phyloP scores from a whole-genome alignment of 2,329 filamentous ascomycete genomes.

The Basipetospora chlamydospora region DNA sequence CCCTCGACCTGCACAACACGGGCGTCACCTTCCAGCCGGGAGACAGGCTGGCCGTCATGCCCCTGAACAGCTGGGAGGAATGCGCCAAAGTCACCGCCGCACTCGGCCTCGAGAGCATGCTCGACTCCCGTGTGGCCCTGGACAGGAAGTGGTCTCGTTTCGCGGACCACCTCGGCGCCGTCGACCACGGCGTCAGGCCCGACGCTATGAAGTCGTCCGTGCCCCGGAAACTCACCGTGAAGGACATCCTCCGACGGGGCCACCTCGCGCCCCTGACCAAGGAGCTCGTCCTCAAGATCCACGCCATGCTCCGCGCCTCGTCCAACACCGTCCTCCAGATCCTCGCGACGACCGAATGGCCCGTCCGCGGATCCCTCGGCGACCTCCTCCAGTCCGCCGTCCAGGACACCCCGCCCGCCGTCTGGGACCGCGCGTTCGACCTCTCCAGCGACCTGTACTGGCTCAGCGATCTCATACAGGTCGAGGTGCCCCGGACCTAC shows the following conservation, averaged over 20 bases:
- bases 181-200: conserved; percentile 13
- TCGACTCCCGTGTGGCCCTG: conserved; percentile 25
- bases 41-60: conserved; percentile 39
- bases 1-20: conserved; percentile 35
- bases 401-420: conserved; percentile 28
- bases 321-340: conserved; percentile 34
- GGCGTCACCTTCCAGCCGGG: conserved; percentile 39
- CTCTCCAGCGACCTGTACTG: conserved; percentile 26
- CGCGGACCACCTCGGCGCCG: conserved; percentile 27
- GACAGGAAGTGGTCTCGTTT: conserved; percentile 31
- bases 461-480: conserved; percentile 28
- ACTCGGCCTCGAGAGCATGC: conserved; percentile 30
- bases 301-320: conserved; percentile 31
- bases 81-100: conserved; percentile 38
- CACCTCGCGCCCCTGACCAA: conserved; percentile 37
- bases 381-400: conserved; percentile 34
- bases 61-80: conserved; percentile 38
- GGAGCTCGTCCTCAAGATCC: conserved; percentile 32
- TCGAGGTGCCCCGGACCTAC: conserved; percentile 38
- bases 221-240: conserved; percentile 23
- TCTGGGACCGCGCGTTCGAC: conserved; percentile 36
- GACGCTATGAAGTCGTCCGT: conserved; percentile 1
- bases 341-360: conserved; percentile 34
- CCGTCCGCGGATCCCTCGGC: conserved; percentile 32
- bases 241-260: conserved; percentile 33